Base-by-base conservation (phyloP, 2,329 filamentous ascomycete genomes). In the Aspergillus unguis region DNA sequence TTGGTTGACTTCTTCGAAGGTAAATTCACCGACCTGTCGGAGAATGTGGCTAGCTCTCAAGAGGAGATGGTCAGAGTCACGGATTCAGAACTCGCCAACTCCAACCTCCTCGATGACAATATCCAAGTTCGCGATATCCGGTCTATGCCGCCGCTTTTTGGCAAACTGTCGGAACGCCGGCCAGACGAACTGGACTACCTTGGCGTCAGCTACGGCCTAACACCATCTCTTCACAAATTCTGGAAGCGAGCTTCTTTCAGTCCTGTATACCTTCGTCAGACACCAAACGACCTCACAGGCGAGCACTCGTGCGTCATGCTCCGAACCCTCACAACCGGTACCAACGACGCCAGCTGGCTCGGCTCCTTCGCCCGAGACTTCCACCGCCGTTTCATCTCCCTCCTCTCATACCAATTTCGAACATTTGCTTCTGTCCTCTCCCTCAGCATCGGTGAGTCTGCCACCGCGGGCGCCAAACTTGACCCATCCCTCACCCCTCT, bases 271-370 rank as follows among this genome's bases (percentile, higher is more conserved):
- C 81, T 99, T 10, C 84, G 94, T 32, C 94, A 99, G 75, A 99
- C 95, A 2, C 81, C 94, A 47, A 99, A 97, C 68, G 94, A 97
- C 52, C 80, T 99, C 42, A 99, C 95, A 0, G 94, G 94, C 50
- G 94, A 99, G 73, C 94, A 99, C 70, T 96, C 94, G 0, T 96
- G 91, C 68, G 92, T 99, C 28, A 99, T 99, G 95, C 81, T 99
- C 44, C 85, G 90, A 52, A 88, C 91, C 1, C 79, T 99, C 2
- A 71, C 77, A 46, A 72, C 73, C 0, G 75, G 76, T 27, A 69
- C 73, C 28, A 85, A 85, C 38, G 90, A 96, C 61, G 78, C 78
- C 52, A 84, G 83, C 64, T 97, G 94, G 94, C 84, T 97, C 0
- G 90, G 89, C 11, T 90, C 91, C 2, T 99, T 95, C 66, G 83